Conservation (phyloP, 768 basidiomycete species). For the Chlorophyllum brunneum region DNA sequence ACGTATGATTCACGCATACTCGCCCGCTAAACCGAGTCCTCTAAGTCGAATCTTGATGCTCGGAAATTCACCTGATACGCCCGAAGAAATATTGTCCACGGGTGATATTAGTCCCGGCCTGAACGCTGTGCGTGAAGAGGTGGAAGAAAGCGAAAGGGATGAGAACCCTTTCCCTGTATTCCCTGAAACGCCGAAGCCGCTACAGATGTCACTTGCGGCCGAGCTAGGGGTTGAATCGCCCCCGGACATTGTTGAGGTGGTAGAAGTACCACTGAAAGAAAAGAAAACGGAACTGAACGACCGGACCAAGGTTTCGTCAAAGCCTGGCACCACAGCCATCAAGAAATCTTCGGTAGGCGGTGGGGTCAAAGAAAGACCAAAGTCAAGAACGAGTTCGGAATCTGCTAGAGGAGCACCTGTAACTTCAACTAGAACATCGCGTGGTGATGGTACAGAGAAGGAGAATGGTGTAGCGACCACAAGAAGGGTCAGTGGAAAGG, state of each 20-base stretch:
- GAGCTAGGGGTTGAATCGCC: conserved; percentile 44
- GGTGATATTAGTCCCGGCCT: conserved; percentile 22
- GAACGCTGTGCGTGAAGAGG: conserved; percentile 32
- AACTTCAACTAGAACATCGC: too few relatives aligned
- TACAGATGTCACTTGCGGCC: conserved; percentile 37
- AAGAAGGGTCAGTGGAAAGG: conserved; percentile 13
- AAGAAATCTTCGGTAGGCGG: conserved; percentile 16
- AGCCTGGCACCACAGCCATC: conserved; percentile 26
- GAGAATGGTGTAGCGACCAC: conserved; percentile 26
- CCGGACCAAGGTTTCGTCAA: conserved; percentile 37
- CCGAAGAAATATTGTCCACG: conserved; percentile 19
- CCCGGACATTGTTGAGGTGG: conserved; percentile 26
- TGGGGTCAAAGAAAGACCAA: conserved; percentile 31
- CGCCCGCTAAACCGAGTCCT: conserved; percentile 76
- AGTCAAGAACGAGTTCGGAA: conserved; percentile 21
- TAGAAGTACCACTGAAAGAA: neutral
- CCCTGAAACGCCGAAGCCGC: conserved; percentile 16
- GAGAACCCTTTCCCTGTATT: neutral
- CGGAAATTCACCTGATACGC: conserved; percentile 50
- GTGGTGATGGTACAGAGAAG: conserved; percentile 29
- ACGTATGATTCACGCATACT: conserved; percentile 78
- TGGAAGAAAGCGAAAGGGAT: conserved; percentile 25
- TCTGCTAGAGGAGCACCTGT: too few relatives aligned
- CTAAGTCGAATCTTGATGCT: conserved; percentile 77
- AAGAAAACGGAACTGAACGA: conserved; percentile 32